Evolutionary conservation across 2,329 filamentous ascomycete species (phyloP), one percentile per base, ranked within the genome.

Genomic region (Berkeleyomyces rouxiae): DNA sequence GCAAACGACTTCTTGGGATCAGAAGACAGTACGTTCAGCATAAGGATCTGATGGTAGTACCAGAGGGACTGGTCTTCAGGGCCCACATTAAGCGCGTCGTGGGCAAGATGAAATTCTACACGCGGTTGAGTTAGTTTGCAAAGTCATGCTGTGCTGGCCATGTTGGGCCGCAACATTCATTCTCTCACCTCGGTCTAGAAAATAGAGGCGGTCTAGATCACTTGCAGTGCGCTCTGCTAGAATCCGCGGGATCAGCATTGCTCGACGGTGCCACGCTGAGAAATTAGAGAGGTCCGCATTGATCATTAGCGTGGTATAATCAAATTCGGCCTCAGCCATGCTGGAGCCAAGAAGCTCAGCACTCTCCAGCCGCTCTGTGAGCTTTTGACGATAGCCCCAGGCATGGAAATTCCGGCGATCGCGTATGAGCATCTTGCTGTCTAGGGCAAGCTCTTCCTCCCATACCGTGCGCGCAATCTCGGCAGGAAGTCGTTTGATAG

Each of bases 391-490:
- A 72, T 99, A 99, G 51, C 86, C 85, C 93, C 93, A 99, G 40
- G 92, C 93, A 71, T 97, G 93, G 71, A 96, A 99, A 71, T 99
- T 99, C 59, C 93, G 83, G 66, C 81, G 86, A 73, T 99, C 93
- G 61, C 85, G 82, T 64, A 78, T 81, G 55, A 99, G 79, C 91
- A 99, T 96, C 74, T 95, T 95, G 65, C 83, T 81, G 23, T 90
- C 88, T 7, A 97, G 77, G 0, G 78, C 84, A 16, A 99, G 81
- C 72, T 99, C 93, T 66, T 86, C 84, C 68, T 86, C 78, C 93
- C 93, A 99, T 59, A 96, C 77, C 46, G 78, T 74, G 31, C 81
- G 79, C 1, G 89, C 82, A 13, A 76, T 70, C 0, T 75, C 63
- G 0, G 73, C 66, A 1, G 83, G 79, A 7, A 96, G 77, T 16